Base-by-base conservation (phyloP, 148 eudicot genomes). In the Camellia granthamiana region DNA sequence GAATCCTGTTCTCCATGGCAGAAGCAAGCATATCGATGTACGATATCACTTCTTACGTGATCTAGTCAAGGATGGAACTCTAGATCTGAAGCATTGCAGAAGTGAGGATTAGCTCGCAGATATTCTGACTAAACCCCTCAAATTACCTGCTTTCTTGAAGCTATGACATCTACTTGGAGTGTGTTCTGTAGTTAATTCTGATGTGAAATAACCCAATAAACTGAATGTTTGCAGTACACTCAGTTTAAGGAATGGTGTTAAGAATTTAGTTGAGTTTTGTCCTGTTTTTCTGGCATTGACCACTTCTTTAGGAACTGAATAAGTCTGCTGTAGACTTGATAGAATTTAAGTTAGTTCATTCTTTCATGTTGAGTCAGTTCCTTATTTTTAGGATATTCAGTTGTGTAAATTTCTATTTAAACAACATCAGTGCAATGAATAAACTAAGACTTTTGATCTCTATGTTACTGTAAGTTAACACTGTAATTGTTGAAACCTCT, bases 81-180 rank as follows among this genome's bases (percentile, higher is more conserved):
- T 71, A 46, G 74, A 71, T 71, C 74, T 43, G 3, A 74, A 54
- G 43, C 18, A 54, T 12, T 74, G 77, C 46, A 74, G 11, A 54
- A 54, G 51, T 74, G 77, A 52, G 54, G 77, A 74, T 74, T 64
- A 74, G 16, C 6, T 49, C 16, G 75, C 75, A 23, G 56, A 72
- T 16, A 54, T 73, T 49, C 2, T 73, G 6, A 75, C 77, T 47
- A 75, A 75, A 61, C n/a, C 65, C 47, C 65, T 75, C 65, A 75
- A 75, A 49, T 19, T 55, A 3, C 7, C 46, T 9, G n/a, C 47
- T 7, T 75, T 75, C 23, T 6, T 6, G 65, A 75, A 75, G 65
- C 49, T 55, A 5, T 9, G 65, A 12, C 56, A 38, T 10, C 8
- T 75, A 42, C 65, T 56, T 38, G 47, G 47, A 21, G 65, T 41